phyloP scores from a whole-genome alignment of 345 rosid genomes.

The Clausena lansium region DNA sequence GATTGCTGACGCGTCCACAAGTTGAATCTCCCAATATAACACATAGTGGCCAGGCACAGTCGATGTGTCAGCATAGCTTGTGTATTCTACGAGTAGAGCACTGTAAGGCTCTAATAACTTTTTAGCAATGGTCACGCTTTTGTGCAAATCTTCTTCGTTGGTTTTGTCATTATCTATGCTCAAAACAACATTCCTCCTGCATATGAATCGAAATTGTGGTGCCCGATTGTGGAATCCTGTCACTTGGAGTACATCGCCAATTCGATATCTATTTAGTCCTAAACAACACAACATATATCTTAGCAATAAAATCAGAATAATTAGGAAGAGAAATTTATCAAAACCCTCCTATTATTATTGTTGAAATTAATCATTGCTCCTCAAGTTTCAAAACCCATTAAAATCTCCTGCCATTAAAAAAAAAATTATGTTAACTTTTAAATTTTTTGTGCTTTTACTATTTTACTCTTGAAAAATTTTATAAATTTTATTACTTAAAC shows the following conservation, averaged over 20 bases:
- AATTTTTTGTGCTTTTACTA: too few species aligned
- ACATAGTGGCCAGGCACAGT: slow-evolving; percentile 65
- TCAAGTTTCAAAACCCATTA: too few species aligned
- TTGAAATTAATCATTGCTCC: too few species aligned
- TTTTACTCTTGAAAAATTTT: too few species aligned
- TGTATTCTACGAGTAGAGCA: slow-evolving; percentile 58
- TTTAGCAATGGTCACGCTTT: slow-evolving; percentile 46
- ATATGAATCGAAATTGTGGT: slow-evolving; percentile 66
- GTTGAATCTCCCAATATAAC: slow-evolving; percentile 54
- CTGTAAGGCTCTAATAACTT: slow-evolving; percentile 46
- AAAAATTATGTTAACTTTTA: too few species aligned
- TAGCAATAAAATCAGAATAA: too few species aligned
- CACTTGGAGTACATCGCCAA: slow-evolving; percentile 66
- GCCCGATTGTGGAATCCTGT: slow-evolving; percentile 57
- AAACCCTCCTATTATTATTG: too few species aligned
- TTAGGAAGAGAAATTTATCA: too few species aligned
- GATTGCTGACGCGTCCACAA: slow-evolving; percentile 7
- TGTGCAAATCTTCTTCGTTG: slow-evolving; percentile 62
- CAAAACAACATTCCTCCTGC: slow-evolving; percentile 61
- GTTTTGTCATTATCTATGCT: slow-evolving; percentile 73
- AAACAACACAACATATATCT: neutral
- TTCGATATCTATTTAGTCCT: slow-evolving; percentile 57
- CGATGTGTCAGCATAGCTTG: slow-evolving; percentile 55
- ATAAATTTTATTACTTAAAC: too few species aligned
- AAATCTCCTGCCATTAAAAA: too few species aligned